These are phyloP conservation scores for Babjeviella inositovora DNA, from an alignment of 805 yeast genomes.

Conservation along the genomic window DNA sequence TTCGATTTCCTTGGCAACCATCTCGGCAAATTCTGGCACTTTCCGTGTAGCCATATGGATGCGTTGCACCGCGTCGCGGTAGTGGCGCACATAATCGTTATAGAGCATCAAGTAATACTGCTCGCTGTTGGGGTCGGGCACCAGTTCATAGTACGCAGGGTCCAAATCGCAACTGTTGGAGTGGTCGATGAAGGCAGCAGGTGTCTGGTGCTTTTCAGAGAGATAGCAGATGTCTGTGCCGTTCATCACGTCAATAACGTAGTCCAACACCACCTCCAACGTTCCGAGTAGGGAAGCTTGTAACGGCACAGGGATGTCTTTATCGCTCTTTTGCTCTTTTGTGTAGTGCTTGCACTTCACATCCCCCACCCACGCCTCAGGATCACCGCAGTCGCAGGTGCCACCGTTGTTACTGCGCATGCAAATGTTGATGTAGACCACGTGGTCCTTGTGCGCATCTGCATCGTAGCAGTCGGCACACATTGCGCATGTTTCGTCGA, in stretches of 20 bases:
- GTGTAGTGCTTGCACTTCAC: slow-evolving; percentile 29
- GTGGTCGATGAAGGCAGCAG: slow-evolving; percentile 10
- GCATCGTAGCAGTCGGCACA: slow-evolving; percentile 66
- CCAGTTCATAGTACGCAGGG: slow-evolving; percentile 26
- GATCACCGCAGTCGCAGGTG: slow-evolving; percentile 82
- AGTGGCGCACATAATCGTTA: slow-evolving; percentile 70
- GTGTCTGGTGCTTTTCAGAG: slow-evolving; percentile 8
- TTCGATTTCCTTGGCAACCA: slow-evolving; percentile 55
- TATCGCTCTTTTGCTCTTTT: slow-evolving; percentile 8
- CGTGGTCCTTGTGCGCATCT: slow-evolving; percentile 58
- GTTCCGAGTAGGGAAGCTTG: slow-evolving; percentile 17
- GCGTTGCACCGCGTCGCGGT: slow-evolving; percentile 54
- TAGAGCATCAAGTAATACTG: slow-evolving; percentile 45
- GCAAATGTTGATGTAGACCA: slow-evolving; percentile 45
- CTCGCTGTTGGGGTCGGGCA: slow-evolving; percentile 21
- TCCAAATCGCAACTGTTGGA: slow-evolving; percentile 16
- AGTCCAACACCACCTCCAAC: slow-evolving; percentile 29
- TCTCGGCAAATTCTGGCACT: slow-evolving; percentile 46
- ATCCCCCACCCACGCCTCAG: slow-evolving; percentile 58
- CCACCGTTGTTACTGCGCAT: slow-evolving; percentile 60
- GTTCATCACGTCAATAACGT: slow-evolving; percentile 43
- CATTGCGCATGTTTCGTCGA: slow-evolving; percentile 72
- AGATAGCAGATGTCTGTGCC: slow-evolving; percentile 9
- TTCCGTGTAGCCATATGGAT: slow-evolving; percentile 51
- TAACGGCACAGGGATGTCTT: slow-evolving; percentile 26